These are phyloP conservation scores for Kokia cookei DNA, from an alignment of 441 rosid genomes.

Conservation along the genomic window DNA sequence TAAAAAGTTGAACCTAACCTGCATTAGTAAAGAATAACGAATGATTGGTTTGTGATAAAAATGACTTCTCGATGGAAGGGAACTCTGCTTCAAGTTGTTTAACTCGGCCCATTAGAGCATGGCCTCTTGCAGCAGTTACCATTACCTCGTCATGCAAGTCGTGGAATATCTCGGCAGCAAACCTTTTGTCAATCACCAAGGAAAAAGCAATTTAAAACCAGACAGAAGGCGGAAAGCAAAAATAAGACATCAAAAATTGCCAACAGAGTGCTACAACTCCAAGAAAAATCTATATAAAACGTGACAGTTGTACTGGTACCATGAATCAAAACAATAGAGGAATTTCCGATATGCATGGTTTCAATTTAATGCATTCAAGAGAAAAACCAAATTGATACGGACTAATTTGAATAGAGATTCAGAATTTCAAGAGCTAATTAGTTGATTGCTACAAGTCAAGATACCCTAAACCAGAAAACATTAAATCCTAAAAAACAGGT, in stretches of 20 bases:
- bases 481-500: background rate
- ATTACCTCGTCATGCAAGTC: slow-evolving; percentile 77
- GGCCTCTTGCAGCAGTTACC: slow-evolving; percentile 75
- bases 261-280: background rate
- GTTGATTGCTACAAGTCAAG: background rate
- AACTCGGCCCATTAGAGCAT: slow-evolving; percentile 64
- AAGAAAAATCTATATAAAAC: background rate
- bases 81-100: slow-evolving; percentile 79
- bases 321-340: background rate
- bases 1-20: slow-evolving; percentile 34
- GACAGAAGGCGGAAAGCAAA: background rate
- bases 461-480: background rate
- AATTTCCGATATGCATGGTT: background rate
- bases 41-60: slow-evolving; percentile 74
- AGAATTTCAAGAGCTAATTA: background rate
- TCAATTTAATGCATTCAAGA: background rate
- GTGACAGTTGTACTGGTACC: background rate
- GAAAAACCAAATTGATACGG: background rate
- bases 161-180: slow-evolving; percentile 91
- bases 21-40: slow-evolving; percentile 41
- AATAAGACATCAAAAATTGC: background rate
- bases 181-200: slow-evolving; percentile 35
- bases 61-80: slow-evolving; percentile 70
- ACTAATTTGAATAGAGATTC: background rate
- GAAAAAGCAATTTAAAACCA: slow-evolving; percentile 1